phyloP scores from a whole-genome alignment of 179 eudicot genomes.

The Beta corolliflora region DNA sequence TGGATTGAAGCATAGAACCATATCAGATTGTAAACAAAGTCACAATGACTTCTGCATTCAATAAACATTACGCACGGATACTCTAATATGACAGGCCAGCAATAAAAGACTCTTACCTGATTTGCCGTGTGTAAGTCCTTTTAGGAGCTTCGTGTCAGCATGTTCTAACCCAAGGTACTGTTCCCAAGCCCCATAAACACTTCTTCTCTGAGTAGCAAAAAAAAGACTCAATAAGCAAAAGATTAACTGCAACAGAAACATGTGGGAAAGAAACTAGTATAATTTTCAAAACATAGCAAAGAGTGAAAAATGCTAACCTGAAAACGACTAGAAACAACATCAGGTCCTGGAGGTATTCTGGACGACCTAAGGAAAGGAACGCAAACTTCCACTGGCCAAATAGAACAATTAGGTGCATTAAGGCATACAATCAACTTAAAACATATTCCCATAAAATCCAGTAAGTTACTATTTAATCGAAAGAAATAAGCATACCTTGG shows the following conservation, averaged over 20 bases:
- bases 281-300: not conserved
- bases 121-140: conserved; percentile 54
- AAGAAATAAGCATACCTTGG: conserved; percentile 49
- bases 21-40: not conserved
- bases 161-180: conserved; percentile 93
- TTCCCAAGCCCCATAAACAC: conserved; percentile 91
- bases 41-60: not conserved
- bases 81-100: not conserved
- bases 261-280: not conserved
- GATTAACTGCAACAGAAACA: not conserved
- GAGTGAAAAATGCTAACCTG: conserved; percentile 49
- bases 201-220: conserved; percentile 52
- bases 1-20: not conserved
- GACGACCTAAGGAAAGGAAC: conserved; percentile 73
- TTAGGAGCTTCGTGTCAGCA: conserved; percentile 71
- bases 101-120: conserved; percentile 46
- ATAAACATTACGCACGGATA: not conserved
- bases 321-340: conserved; percentile 64
- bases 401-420: not conserved
- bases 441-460: not conserved
- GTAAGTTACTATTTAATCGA: not conserved
- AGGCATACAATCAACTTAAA: not conserved
- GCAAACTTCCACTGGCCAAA: conserved; percentile 86
- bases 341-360: conserved; percentile 81
- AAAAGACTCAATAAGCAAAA: not conserved